Evolutionary conservation across 208 protist genomes (phyloP).

Genomic region (Trypanosoma cruzi): DNA sequence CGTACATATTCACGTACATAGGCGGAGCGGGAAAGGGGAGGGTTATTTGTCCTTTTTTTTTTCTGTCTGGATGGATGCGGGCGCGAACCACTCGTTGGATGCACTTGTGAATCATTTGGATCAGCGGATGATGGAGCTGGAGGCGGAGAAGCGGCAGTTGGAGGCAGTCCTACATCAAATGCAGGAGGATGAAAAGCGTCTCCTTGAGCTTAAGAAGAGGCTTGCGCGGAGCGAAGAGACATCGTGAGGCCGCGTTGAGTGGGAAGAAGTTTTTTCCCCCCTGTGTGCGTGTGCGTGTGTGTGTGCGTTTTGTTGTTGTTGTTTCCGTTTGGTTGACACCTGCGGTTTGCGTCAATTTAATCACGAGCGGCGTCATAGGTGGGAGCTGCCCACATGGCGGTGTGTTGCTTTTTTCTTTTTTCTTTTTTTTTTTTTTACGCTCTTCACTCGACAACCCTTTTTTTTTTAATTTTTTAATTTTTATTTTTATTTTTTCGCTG

Average conservation of each 20-base stretch:
- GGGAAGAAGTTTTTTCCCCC: neutral
- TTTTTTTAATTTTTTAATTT: neutral
- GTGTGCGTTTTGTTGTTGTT: too few species aligned
- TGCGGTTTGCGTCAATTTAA: too few species aligned
- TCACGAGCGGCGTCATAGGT: too few species aligned
- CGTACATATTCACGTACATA: neutral
- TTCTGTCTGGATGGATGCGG: constrained; percentile 2
- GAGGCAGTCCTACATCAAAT: constrained; percentile 24
- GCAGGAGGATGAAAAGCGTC: constrained; percentile 39
- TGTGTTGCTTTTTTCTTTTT: too few species aligned
- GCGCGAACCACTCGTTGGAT: neutral
- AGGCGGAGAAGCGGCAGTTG: constrained; percentile 49
- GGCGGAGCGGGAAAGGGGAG: neutral
- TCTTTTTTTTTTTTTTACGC: too few species aligned
- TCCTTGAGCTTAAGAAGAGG: constrained; percentile 34
- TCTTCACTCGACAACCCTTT: too few species aligned
- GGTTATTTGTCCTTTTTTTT: neutral
- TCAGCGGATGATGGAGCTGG: constrained; percentile 39
- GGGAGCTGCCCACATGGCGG: too few species aligned
- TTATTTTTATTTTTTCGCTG: too few species aligned
- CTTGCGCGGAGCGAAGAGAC: neutral
- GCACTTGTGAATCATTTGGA: constrained; percentile 24
- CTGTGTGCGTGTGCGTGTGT: too few species aligned
- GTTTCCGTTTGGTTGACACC: too few species aligned
- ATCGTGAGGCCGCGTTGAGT: neutral